Percentiles rank a stretch among this genome's conserved stretches.
Evolutionary conservation across 345 rosid genomes (phyloP).

Genomic region (Physaria fendleri): DNA sequence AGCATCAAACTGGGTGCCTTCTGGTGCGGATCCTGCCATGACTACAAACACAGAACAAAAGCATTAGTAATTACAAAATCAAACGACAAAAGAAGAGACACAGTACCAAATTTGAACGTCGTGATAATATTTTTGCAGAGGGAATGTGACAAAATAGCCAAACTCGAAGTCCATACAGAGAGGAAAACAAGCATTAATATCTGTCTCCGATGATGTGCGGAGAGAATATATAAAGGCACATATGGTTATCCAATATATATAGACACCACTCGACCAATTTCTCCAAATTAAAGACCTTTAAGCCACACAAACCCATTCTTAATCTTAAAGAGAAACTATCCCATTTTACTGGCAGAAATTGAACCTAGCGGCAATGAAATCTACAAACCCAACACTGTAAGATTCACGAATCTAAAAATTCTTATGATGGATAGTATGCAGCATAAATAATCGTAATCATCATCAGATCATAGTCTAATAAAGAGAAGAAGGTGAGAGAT

Average conservation of each 20-base stretch:
- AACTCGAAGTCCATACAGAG: slow-evolving; percentile 25
- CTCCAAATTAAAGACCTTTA: neutral
- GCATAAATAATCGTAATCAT: slow-evolving; percentile 6
- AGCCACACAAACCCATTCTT: neutral
- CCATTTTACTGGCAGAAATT: neutral
- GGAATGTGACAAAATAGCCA: slow-evolving; percentile 28
- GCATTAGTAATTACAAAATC: too few relatives aligned
- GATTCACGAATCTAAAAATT: neutral
- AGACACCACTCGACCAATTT: slow-evolving; percentile 23
- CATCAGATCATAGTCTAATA: slow-evolving; percentile 5
- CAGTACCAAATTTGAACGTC: neutral
- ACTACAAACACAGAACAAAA: slow-evolving; percentile 28
- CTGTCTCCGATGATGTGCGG: slow-evolving; percentile 13
- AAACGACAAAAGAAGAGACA: neutral
- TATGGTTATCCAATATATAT: slow-evolving; percentile 10
- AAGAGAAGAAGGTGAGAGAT: neutral
- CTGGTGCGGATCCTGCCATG: slow-evolving; percentile 61
- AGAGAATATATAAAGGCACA: slow-evolving; percentile 5
- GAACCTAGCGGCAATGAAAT: neutral
- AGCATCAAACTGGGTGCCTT: slow-evolving; percentile 65
- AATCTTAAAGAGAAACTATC: neutral
- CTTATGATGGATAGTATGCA: neutral
- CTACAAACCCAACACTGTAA: neutral
- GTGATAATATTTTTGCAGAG: neutral
- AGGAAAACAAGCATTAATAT: slow-evolving; percentile 30